Conservation (phyloP, 345 rosid species). For the Citrus cavaleriei region DNA sequence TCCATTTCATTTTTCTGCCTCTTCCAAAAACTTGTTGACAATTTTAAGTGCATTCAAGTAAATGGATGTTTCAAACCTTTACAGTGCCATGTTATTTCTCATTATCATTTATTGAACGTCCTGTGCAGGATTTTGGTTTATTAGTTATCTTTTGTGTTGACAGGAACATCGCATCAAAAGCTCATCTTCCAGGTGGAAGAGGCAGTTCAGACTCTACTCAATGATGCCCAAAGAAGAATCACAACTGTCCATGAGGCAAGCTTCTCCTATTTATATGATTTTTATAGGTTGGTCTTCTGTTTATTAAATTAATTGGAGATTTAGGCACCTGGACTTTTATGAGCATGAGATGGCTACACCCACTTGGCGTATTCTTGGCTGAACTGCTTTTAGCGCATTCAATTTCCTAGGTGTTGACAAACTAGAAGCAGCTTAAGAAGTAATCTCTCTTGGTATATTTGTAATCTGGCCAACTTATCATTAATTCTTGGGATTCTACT, state of each 20-base stretch:
- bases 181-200: conserved; percentile 64
- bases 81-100: background rate
- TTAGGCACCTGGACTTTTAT: background rate
- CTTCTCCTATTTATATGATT: conserved; percentile 2
- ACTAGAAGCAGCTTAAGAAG: background rate
- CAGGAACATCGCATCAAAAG: conserved; percentile 76
- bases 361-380: background rate
- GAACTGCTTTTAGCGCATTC: background rate
- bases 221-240: conserved; percentile 59
- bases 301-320: background rate
- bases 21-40: background rate
- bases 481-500: no score
- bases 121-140: background rate
- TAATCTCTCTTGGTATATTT: background rate
- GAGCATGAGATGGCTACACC: background rate
- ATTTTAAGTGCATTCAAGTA: background rate
- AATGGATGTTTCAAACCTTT: background rate
- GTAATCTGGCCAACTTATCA: background rate
- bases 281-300: background rate
- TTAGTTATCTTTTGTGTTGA: conserved; percentile 8
- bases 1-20: background rate
- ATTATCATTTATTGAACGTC: conserved; percentile 1
- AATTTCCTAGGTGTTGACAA: background rate
- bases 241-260: conserved; percentile 69
- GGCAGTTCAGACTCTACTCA: conserved; percentile 52